These are phyloP conservation scores for Medicago truncatula DNA, from an alignment of 306 rosid genomes.

Conservation along the genomic window DNA sequence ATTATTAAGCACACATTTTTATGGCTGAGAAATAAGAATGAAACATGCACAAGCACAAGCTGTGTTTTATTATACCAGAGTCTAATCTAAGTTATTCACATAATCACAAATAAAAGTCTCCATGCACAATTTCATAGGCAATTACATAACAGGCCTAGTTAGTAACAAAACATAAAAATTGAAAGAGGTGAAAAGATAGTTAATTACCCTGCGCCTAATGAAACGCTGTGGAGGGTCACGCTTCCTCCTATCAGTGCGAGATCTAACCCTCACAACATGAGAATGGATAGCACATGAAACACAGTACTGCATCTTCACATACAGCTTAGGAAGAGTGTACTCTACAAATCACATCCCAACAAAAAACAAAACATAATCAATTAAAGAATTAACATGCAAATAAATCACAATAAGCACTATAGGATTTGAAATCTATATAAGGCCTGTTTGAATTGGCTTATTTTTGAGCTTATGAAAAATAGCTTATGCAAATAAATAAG, in stretches of 20 bases:
- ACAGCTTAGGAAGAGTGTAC: slow-evolving; percentile 88
- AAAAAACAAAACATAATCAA: neutral
- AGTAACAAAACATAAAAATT: neutral
- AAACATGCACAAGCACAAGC: neutral
- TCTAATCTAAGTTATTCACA: neutral
- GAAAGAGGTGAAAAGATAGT: neutral
- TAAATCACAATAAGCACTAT: neutral
- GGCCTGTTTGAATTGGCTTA: too few species aligned
- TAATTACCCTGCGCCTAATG: slow-evolving; percentile 15
- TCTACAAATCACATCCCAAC: slow-evolving; percentile 43
- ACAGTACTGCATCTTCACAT: slow-evolving; percentile 96
- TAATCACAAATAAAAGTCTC: neutral
- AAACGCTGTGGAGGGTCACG: slow-evolving; percentile 76
- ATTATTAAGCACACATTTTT: neutral
- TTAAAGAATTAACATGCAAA: neutral
- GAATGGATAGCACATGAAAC: slow-evolving; percentile 97
- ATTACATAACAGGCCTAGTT: neutral
- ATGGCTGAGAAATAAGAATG: neutral
- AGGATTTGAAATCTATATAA: too few species aligned
- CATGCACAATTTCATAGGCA: neutral
- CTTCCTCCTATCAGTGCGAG: slow-evolving; percentile 85
- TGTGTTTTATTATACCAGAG: too few species aligned
- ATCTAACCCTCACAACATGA: slow-evolving; percentile 95
- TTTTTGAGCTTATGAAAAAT: too few species aligned
- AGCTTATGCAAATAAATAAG: too few species aligned